Base-by-base conservation (phyloP, 2,329 filamentous ascomycete genomes). In the Eutypella sp. region DNA sequence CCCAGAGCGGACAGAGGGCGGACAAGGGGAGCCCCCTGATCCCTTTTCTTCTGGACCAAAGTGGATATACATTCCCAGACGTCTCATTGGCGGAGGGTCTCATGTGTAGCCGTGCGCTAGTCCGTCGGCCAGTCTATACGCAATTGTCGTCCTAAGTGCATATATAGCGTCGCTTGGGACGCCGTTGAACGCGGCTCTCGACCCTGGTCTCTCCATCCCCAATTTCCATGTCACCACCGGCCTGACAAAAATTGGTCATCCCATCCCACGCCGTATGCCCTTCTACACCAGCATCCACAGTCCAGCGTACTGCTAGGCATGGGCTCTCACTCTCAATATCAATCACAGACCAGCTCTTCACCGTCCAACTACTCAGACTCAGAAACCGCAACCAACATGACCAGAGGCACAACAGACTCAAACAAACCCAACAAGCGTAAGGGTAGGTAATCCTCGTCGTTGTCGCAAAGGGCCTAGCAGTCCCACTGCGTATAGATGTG, bases 351-450 rank as follows among this genome's bases (percentile, higher is more conserved):
- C 15, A 46, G 44, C 13, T 47, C 51, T 31, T 45, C 50, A 2
- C 41, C 48, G 20, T 41, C 33, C 33, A 52, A 50, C 40, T 55
- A 33, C 40, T 45, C 49, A 25, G 45, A 42, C 11, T 24, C 19
- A 5, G 29, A 6, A 19, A 52, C 57, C 15, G 47, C 54, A 19
- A 45, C 47, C 53, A 57, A 41, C 33, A 63, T 60, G 56, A 56
- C 55, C 33, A 61, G 55, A 42, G 43, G 56, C 11, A 19, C 52
- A 11, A 45, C 42, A 13, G 59, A 60, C 34, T 22, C 51, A 3
- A 45, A 49, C 36, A 62, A 59, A 44, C 40, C 36, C 15, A 55
- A 56, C 40, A 65, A 65, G 47, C 59, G 62, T 15, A 65, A 64
- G 51, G 62, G 62, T 65, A 53, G 44, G 54, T 40, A 9, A 25